Percentiles rank a stretch among this genome's conserved stretches.
These are phyloP conservation scores for Mariannaea elegans DNA, from an alignment of 2,329 filamentous ascomycete species.

Conservation along the genomic window DNA sequence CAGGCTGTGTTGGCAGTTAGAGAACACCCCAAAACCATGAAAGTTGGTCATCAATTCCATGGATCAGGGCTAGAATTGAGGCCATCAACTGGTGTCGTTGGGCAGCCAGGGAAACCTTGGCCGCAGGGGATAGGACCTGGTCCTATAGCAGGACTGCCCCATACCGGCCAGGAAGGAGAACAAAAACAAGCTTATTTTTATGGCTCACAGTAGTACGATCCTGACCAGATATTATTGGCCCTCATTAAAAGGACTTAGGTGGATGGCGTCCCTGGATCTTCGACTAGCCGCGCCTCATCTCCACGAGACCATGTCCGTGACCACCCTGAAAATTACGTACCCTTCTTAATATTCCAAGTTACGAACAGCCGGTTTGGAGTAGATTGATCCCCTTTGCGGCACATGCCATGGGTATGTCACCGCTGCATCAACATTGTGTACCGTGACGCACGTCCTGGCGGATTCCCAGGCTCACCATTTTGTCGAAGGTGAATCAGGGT, in stretches of 20 bases:
- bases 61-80: not conserved
- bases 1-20: not conserved
- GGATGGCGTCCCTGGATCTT: not conserved
- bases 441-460: not conserved
- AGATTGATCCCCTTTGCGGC: not conserved
- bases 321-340: conserved; percentile 1
- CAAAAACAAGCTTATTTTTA: conserved; percentile 24
- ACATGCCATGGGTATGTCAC: not conserved
- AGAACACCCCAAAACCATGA: not conserved
- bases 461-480: not conserved
- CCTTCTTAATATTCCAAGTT: not conserved
- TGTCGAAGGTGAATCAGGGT: not conserved
- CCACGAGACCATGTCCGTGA: not conserved
- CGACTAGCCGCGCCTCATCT: conserved; percentile 4
- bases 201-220: not conserved
- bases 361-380: conserved; percentile 6
- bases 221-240: conserved; percentile 8
- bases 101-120: not conserved
- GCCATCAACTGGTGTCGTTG: not conserved
- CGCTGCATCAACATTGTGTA: not conserved
- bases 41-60: not conserved
- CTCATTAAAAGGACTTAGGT: not conserved
- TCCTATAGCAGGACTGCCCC: not conserved
- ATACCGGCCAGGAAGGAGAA: not conserved
- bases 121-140: not conserved